phyloP scores from a whole-genome alignment of 140 eudicot genomes.

The Stevia rebaudiana region DNA sequence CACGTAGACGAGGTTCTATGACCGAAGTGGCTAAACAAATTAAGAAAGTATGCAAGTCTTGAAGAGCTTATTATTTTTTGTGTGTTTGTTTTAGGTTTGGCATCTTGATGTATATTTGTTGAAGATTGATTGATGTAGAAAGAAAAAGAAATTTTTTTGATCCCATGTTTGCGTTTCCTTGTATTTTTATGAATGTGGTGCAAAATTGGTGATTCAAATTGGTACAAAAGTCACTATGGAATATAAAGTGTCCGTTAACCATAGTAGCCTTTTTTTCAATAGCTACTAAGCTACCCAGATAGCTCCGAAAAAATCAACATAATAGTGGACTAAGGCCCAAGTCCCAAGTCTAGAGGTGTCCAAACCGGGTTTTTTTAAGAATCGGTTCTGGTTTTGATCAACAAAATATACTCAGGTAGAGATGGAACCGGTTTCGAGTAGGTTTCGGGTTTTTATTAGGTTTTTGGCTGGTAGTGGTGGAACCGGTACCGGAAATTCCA shows the following conservation, averaged over 20 bases:
- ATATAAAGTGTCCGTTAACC: not conserved
- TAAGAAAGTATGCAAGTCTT: conserved; percentile 32
- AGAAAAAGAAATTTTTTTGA: not conserved
- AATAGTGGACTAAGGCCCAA: too few relatives aligned
- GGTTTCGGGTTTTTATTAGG: too few relatives aligned
- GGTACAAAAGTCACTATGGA: not conserved
- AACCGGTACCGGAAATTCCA: too few relatives aligned
- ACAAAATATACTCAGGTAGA: too few relatives aligned
- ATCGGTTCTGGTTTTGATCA: too few relatives aligned
- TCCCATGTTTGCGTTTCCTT: conserved; percentile 2
- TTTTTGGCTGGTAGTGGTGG: too few relatives aligned
- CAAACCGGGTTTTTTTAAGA: too few relatives aligned
- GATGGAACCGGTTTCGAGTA: too few relatives aligned
- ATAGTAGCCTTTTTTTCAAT: too few relatives aligned
- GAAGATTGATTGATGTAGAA: conserved; percentile 13
- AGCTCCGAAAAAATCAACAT: too few relatives aligned
- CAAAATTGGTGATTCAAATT: not conserved
- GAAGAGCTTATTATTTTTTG: not conserved
- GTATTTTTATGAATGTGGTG: not conserved
- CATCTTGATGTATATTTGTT: conserved; percentile 18
- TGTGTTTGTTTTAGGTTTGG: conserved; percentile 9
- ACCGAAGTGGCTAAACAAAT: conserved; percentile 28
- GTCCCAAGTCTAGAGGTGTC: too few relatives aligned
- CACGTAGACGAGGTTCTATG: conserved; percentile 43
- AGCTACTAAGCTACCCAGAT: too few relatives aligned